A percentile compares a stretch with the other conserved stretches of the same genome.
Conservation (phyloP, 164 flowering plant genomes). For the Stephania cephalantha region DNA sequence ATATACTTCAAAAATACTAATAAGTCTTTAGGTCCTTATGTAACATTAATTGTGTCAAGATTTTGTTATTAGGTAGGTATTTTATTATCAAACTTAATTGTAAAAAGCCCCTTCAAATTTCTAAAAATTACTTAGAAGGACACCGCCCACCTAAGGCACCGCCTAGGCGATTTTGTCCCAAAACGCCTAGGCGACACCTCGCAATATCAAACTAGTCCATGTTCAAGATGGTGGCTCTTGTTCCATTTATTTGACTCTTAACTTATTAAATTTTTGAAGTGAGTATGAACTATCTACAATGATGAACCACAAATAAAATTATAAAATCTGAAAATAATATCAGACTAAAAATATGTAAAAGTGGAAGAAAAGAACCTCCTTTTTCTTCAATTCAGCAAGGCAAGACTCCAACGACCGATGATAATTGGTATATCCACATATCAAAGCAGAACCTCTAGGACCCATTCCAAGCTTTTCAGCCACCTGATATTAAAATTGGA, state of each 20-base stretch:
- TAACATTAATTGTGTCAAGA: too few species aligned
- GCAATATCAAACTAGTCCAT: neutral
- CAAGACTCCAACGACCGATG: constrained; percentile 70
- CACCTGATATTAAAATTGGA: constrained; percentile 37
- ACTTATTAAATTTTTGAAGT: neutral
- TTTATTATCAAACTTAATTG: too few species aligned
- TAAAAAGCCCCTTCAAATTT: too few species aligned
- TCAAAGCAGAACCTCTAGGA: constrained; percentile 88
- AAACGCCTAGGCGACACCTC: too few species aligned
- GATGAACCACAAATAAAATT: neutral
- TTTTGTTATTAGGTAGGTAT: too few species aligned
- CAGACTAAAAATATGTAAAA: neutral
- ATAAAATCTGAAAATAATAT: neutral
- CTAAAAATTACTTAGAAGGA: too few species aligned
- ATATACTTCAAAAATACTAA: too few species aligned
- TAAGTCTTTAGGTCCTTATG: too few species aligned
- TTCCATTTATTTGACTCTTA: neutral
- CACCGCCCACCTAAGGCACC: too few species aligned
- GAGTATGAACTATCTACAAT: neutral
- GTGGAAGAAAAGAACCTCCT: constrained; percentile 50
- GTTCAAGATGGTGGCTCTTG: neutral
- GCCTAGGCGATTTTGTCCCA: too few species aligned
- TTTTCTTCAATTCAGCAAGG: constrained; percentile 77
- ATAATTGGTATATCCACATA: constrained; percentile 85
- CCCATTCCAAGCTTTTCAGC: constrained; percentile 88